Conservation (phyloP, 176 grass and related monocot species). For the Phyllostachys edulis region DNA sequence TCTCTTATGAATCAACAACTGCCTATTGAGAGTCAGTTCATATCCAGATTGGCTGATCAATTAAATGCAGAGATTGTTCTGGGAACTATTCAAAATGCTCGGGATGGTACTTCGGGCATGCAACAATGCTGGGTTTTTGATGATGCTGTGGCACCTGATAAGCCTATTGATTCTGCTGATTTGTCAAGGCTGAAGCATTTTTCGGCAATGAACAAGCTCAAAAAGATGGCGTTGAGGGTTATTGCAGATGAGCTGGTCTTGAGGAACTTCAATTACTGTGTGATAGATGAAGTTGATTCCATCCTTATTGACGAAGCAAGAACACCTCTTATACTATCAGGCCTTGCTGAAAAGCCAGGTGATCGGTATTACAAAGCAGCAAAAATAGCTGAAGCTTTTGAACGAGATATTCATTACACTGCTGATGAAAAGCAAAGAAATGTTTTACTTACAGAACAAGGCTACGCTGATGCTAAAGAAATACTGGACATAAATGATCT, state of each 20-base stretch:
- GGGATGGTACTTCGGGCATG: constrained; percentile 21
- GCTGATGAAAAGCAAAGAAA: constrained; percentile 99
- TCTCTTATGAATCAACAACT: constrained; percentile 97
- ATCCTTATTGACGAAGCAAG: constrained; percentile 99
- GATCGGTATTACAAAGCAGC: constrained; percentile 92
- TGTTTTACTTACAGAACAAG: constrained; percentile 90
- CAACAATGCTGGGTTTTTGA: constrained; percentile 68
- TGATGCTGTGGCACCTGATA: constrained; percentile 92
- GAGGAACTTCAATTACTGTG: constrained; percentile 97
- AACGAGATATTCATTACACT: constrained; percentile 91
- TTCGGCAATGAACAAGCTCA: constrained; percentile 99
- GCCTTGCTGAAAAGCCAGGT: constrained; percentile 87
- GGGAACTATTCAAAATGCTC: constrained; percentile 88
- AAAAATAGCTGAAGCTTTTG: constrained; percentile 95
- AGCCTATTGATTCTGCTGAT: constrained; percentile 97
- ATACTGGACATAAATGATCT: too few relatives aligned
- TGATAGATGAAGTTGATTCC: constrained; percentile 99
- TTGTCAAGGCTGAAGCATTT: constrained; percentile 96
- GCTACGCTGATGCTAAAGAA: constrained; percentile 88
- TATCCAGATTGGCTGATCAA: constrained; percentile 81
- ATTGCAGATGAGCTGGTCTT: constrained; percentile 85
- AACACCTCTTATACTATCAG: constrained; percentile 96
- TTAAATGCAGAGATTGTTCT: constrained; percentile 96
- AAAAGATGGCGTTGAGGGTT: constrained; percentile 96
- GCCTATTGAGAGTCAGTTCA: constrained; percentile 95